Evolutionary conservation across 805 yeast genomes (phyloP), one percentile per base, ranked within the genome.

Genomic region (Myxozyma monticola): DNA sequence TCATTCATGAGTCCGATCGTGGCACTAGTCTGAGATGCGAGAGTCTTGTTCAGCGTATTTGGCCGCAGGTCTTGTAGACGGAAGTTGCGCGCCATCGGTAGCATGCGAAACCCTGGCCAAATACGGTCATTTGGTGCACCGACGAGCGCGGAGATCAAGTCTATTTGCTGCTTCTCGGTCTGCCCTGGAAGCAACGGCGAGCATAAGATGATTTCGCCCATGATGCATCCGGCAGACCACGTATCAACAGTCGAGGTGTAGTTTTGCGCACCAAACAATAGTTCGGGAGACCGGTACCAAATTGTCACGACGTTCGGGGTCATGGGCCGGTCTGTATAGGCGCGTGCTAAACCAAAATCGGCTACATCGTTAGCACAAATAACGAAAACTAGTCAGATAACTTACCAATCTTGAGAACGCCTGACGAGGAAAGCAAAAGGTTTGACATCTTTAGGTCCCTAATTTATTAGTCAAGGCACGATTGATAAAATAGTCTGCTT

Each of bases 251-350:
- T 96, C 35, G 87, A 71, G 0, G 90, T 90, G 68, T 91, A 91
- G 49, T 83, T 82, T 0, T 96, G 87, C 0, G 95, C 81, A 0
- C 98, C 98, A 51, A 91, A 68, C 29, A 91, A 71, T 30, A 91
- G 74, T 67, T 91, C 99, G 0, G 98, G 98, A 0, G 98, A 96
- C 54, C 98, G 78, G 67, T 91, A 91, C 98, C 99, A 91, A 31
- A 90, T 72, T 0, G 99, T 91, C 45, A 91, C 91, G 37, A 91
- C 97, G 17, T 37, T 28, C 2, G 56, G 49, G 3, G 57, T 49
- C 48, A 57, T 36, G 25, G 60, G 49, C 1, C 54, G 51, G 37
- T 44, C 51, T 24, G 30, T 28, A 26, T 26, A 46, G 28, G 57
- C 39, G 37, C 74, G 85, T 2, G 60, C 60, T 12, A 55, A 48